Evolutionary conservation across 257 asterid species (phyloP), one percentile per base, ranked within the genome.

Genomic region (Salvia hispanica): DNA sequence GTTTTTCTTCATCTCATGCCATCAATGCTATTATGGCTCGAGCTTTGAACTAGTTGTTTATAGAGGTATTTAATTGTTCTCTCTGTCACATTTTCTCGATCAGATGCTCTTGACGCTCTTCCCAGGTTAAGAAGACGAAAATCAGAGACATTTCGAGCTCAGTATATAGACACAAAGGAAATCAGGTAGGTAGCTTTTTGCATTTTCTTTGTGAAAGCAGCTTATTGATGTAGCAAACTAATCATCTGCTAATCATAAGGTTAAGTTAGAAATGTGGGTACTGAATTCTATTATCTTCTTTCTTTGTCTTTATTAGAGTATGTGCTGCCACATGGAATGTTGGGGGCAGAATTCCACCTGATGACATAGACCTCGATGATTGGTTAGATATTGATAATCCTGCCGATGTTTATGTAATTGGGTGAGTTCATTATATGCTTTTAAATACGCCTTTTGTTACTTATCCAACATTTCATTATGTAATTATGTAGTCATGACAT

Each of bases 131-230:
- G 99, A 76, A 81, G 99, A 76, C 90, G 98, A 61, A 94, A 84
- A 50, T 94, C 99, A 48, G 99, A 94, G 85, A 91, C 97, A 42
- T 85, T 82, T 66, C 81, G 99, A 82, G 86, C 92, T 66, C 99
- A 94, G 56, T 94, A 91, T 50, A 94, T 94, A 60, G 74, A 83
- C 76, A 57, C 79, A 39, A 94, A 94, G 78, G 97, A 94, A 70
- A 84, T 94, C 72, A 86, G 86, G 99, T 90, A 79, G 15, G 78
- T 34, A 21, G 65, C 66, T 1, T 48, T 25, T 65, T 58, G 58
- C 81, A 66, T 57, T 66, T 72, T 69, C 45, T 56, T n/a, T 59
- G 37, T 60, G 16, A 43, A 58, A 65, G 62, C 43, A 44, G 45
- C 50, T 9, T 36, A 28, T 42, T 56, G n/a, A 62, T 58, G 73